These are phyloP conservation scores for Populus tremula DNA, from an alignment of 345 rosid genomes.

Conservation along the genomic window DNA sequence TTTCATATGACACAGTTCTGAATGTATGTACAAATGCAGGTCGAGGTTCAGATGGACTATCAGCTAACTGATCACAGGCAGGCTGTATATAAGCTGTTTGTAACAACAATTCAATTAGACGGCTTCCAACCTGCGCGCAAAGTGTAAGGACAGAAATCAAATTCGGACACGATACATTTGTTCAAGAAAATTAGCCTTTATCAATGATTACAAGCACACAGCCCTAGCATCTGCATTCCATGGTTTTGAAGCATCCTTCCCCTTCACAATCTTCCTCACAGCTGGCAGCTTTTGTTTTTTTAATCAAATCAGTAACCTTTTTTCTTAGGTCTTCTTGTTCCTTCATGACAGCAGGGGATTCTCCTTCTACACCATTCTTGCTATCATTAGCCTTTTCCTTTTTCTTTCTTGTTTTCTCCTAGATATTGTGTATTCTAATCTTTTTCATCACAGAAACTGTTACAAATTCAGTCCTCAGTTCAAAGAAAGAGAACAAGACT, in stretches of 20 bases:
- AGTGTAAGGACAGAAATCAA: constrained; percentile 14
- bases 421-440: constrained; percentile 69
- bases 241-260: constrained; percentile 60
- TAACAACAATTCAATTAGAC: constrained; percentile 72
- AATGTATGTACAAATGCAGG: no score
- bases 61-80: no score
- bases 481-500: background rate
- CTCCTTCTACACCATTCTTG: constrained; percentile 39
- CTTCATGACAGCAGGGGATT: constrained; percentile 36
- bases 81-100: constrained; percentile 26
- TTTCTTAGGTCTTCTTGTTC: constrained; percentile 67
- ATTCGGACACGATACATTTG: background rate
- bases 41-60: no score
- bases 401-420: constrained; percentile 75
- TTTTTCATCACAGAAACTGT: constrained; percentile 30
- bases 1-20: no score
- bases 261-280: constrained; percentile 44
- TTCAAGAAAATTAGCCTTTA: constrained; percentile 3
- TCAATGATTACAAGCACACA: constrained; percentile 23
- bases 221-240: constrained; percentile 70
- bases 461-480: constrained; percentile 8
- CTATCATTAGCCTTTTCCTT: constrained; percentile 40
- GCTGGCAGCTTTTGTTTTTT: no score
- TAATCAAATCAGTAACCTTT: constrained; percentile 68
- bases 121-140: constrained; percentile 92